Percentiles rank a stretch among this genome's conserved stretches.
Evolutionary conservation across 305 asterid genomes (phyloP).

Genomic region (Caryopteris hybrid): DNA sequence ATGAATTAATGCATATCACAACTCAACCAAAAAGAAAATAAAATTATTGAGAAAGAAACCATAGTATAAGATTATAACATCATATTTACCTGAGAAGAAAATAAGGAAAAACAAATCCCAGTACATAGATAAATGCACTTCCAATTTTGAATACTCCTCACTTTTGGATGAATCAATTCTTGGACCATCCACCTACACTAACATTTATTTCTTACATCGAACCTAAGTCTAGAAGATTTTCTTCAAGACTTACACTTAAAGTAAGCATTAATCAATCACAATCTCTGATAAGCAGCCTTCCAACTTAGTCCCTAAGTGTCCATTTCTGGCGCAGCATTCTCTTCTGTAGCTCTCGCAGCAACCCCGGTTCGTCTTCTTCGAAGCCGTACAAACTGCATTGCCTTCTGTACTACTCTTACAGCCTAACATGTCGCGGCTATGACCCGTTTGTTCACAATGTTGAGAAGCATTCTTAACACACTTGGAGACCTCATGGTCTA

Average conservation of each 20-base stretch:
- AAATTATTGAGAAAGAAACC: too few species aligned
- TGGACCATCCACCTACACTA: not conserved
- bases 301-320: conserved; percentile 25
- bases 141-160: too few species aligned
- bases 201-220: not conserved
- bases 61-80: too few species aligned
- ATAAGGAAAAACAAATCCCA: too few species aligned
- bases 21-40: too few species aligned
- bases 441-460: not conserved
- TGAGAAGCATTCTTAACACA: conserved; percentile 4
- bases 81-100: too few species aligned
- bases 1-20: too few species aligned
- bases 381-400: not conserved
- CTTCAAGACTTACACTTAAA: not conserved
- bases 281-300: conserved; percentile 35
- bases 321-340: conserved; percentile 25
- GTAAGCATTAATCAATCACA: conserved; percentile 17
- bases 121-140: too few species aligned
- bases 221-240: not conserved
- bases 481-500: not conserved
- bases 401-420: conserved; percentile 22
- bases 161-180: not conserved
- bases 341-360: conserved; percentile 54
- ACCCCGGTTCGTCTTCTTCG: conserved; percentile 24
- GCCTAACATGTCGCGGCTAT: not conserved